These are phyloP conservation scores for Fraxinus platypoda DNA, from an alignment of 305 asterid genomes.

Conservation along the genomic window DNA sequence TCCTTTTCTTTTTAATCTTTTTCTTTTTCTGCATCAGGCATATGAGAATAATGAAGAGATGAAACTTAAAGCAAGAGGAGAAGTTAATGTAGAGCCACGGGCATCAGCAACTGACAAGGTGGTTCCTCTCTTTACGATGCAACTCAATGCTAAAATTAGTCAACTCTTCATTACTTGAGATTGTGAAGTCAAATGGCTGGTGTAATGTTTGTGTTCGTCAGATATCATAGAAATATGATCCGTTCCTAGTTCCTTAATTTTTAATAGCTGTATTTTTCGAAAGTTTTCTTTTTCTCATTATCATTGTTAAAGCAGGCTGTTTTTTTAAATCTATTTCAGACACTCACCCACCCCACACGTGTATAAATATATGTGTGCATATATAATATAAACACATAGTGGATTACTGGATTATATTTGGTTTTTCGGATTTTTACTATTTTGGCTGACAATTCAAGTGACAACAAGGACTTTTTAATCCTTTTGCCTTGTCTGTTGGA, in stretches of 20 bases:
- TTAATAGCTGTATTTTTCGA: neutral
- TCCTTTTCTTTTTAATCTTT: slow-evolving; percentile 18
- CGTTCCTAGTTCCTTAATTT: neutral
- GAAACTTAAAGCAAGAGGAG: slow-evolving; percentile 68
- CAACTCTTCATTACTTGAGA: slow-evolving; percentile 26
- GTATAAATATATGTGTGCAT: neutral
- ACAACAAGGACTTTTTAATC: neutral
- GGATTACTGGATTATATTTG: neutral
- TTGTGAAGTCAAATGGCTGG: slow-evolving; percentile 15
- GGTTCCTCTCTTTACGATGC: slow-evolving; percentile 21
- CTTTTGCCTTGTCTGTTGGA: neutral
- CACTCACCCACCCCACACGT: neutral
- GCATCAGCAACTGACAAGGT: slow-evolving; percentile 77
- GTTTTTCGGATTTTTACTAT: neutral
- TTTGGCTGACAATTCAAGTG: neutral
- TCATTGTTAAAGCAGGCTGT: neutral
- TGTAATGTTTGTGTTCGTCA: slow-evolving; percentile 18
- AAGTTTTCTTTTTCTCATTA: neutral
- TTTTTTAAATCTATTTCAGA: neutral
- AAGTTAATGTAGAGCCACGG: slow-evolving; percentile 46
- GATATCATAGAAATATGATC: slow-evolving; percentile 12
- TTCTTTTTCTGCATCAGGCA: slow-evolving; percentile 48
- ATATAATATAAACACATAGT: neutral
- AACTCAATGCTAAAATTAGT: slow-evolving; percentile 20
- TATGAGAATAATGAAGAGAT: slow-evolving; percentile 68